Percentiles rank a stretch among this genome's conserved stretches.
Conservation (phyloP, 345 rosid genomes). For the Gossypium rotundifolium region DNA sequence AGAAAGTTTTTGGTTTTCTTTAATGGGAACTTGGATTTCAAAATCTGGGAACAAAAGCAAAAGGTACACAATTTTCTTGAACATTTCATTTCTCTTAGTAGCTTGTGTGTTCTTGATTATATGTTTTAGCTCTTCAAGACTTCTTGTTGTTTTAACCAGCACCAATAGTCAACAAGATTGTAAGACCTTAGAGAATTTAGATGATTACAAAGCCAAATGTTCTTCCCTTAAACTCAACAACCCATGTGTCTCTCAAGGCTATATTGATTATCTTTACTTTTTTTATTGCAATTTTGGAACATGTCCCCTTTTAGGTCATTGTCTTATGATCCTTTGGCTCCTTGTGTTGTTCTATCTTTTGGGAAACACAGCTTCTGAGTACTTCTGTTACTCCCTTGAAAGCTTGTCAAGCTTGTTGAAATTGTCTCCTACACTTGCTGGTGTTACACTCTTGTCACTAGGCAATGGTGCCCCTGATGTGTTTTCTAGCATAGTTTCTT, state of each 20-base stretch:
- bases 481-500: constrained; percentile 67
- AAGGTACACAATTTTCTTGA: constrained; percentile 31
- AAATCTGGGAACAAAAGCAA: constrained; percentile 16
- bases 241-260: constrained; percentile 65
- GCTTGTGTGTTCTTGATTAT: constrained; percentile 27
- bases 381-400: constrained; percentile 84
- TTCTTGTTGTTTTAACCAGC: constrained; percentile 12
- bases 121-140: constrained; percentile 14
- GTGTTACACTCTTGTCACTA: constrained; percentile 85
- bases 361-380: constrained; percentile 87
- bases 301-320: constrained; percentile 46
- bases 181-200: constrained; percentile 23
- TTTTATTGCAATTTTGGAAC: constrained; percentile 65
- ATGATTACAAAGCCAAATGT: constrained; percentile 52
- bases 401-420: constrained; percentile 54
- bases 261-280: constrained; percentile 54
- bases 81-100: constrained; percentile 34
- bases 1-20: constrained; percentile 7
- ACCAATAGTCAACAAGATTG: constrained; percentile 23
- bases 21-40: constrained; percentile 26
- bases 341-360: constrained; percentile 68
- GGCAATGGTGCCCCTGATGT: constrained; percentile 94
- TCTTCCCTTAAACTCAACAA: constrained; percentile 36
- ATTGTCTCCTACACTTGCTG: constrained; percentile 79
- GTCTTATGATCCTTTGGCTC: constrained; percentile 56